Evolutionary conservation across 768 basidiomycete species (phyloP).

Genomic region (Crucibulum laeve): DNA sequence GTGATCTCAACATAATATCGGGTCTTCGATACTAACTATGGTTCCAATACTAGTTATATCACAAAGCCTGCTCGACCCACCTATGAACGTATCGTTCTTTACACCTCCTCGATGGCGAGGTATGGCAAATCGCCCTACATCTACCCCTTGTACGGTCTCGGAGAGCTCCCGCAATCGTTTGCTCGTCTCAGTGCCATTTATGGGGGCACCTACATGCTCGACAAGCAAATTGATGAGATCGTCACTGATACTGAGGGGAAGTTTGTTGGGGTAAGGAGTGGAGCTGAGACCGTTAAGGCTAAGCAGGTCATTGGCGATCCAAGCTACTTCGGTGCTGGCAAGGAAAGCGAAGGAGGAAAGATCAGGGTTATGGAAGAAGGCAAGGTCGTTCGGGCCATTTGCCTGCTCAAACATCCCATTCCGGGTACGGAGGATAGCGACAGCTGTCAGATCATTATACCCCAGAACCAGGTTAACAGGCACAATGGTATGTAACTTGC

Average conservation of each 20-base stretch:
- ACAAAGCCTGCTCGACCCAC: constrained; percentile 85
- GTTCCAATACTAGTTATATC: constrained; percentile 64
- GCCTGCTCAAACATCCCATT: constrained; percentile 96
- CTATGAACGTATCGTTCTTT: constrained; percentile 93
- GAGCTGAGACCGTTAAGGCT: constrained; percentile 89
- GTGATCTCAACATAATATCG: constrained; percentile 21
- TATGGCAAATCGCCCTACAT: constrained; percentile 99
- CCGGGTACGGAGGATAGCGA: constrained; percentile 96
- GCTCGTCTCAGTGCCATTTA: constrained; percentile 98
- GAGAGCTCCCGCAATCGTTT: constrained; percentile 98
- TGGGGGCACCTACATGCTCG: constrained; percentile 99
- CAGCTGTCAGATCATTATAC: constrained; percentile 96
- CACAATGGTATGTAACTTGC: constrained; percentile 73
- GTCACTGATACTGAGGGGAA: constrained; percentile 82
- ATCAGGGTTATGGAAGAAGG: constrained; percentile 87
- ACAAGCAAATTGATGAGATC: constrained; percentile 90
- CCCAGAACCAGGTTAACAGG: constrained; percentile 94
- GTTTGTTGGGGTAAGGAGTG: constrained; percentile 90
- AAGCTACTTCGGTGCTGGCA: constrained; percentile 87
- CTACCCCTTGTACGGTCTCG: constrained; percentile 97
- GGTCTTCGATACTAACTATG: constrained; percentile 1
- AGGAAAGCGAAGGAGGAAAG: constrained; percentile 64
- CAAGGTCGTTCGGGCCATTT: constrained; percentile 95
- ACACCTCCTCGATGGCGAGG: constrained; percentile 97
- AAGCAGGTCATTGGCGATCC: constrained; percentile 98